Percentiles rank a stretch among this genome's conserved stretches.
These are phyloP conservation scores for Colletotrichum lini DNA, from an alignment of 2,329 filamentous ascomycete species.

Conservation along the genomic window DNA sequence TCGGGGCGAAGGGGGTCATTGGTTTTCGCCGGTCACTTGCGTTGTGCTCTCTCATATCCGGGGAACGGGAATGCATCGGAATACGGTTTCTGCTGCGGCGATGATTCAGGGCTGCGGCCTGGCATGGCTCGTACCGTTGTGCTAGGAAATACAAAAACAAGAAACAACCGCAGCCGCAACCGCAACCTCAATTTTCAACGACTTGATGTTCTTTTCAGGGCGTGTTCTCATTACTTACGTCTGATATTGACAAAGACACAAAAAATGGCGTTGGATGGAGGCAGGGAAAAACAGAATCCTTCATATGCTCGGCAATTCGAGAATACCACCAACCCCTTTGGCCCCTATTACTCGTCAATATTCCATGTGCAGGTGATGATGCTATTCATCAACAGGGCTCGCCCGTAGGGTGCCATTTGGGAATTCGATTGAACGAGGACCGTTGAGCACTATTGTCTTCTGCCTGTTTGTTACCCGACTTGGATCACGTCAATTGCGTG, in stretches of 20 bases:
- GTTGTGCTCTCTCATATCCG: slow-evolving; percentile 42
- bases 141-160: slow-evolving; percentile 43
- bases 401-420: background rate
- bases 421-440: too few species aligned
- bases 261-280: slow-evolving; percentile 21
- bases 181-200: slow-evolving; percentile 32
- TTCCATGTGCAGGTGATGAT: background rate
- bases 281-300: slow-evolving; percentile 30
- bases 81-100: slow-evolving; percentile 41
- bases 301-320: slow-evolving; percentile 26
- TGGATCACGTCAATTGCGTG: too few species aligned
- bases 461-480: too few species aligned
- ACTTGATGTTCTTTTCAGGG: slow-evolving; percentile 32
- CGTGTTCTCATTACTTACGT: slow-evolving; percentile 26
- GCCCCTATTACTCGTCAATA: background rate
- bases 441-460: too few species aligned
- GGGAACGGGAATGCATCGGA: slow-evolving; percentile 43
- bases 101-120: slow-evolving; percentile 43
- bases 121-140: slow-evolving; percentile 43
- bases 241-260: slow-evolving; percentile 20
- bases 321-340: slow-evolving; percentile 20
- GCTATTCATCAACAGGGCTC: too few species aligned
- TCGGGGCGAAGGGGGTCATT: slow-evolving; percentile 34
- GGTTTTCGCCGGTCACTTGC: slow-evolving; percentile 39
- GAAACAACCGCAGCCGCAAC: slow-evolving; percentile 35